These are phyloP conservation scores for Poa annua DNA, from an alignment of 176 grass and related monocot genomes.

Conservation along the genomic window DNA sequence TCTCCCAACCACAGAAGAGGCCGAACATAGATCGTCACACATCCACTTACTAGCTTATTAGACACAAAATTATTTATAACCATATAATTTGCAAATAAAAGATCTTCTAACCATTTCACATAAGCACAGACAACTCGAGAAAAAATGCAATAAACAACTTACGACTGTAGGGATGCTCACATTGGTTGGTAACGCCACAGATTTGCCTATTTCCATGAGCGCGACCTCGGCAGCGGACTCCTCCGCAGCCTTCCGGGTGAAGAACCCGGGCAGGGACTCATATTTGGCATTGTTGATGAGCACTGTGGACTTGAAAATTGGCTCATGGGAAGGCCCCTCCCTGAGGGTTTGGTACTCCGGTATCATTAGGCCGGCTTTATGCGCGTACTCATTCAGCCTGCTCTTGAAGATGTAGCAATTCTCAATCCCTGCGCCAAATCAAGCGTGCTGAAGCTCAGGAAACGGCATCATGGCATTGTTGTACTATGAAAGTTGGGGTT, in stretches of 20 bases:
- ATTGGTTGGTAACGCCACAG: constrained; percentile 7
- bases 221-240: constrained; percentile 89
- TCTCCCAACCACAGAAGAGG: not conserved
- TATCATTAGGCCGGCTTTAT: constrained; percentile 63
- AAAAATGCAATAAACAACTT: constrained; percentile 33
- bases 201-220: constrained; percentile 65
- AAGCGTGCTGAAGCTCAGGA: constrained; percentile 21
- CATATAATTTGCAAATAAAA: not conserved
- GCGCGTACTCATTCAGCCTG: constrained; percentile 80
- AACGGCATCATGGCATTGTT: not conserved
- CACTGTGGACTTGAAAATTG: constrained; percentile 79
- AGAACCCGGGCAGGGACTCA: constrained; percentile 80
- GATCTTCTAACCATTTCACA: not conserved
- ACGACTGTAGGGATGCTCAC: constrained; percentile 40
- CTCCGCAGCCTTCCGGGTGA: constrained; percentile 81
- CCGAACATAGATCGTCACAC: not conserved
- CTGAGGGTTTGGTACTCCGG: constrained; percentile 80
- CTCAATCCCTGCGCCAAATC: constrained; percentile 56
- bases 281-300: constrained; percentile 65
- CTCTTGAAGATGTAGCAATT: constrained; percentile 87
- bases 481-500: not conserved
- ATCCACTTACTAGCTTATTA: not conserved
- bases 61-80: not conserved
- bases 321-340: constrained; percentile 82
- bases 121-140: not conserved